A percentile compares a stretch with the other conserved stretches of the same genome.
phyloP scores from a whole-genome alignment of 257 asterid genomes.

The Rehmannia glutinosa region DNA sequence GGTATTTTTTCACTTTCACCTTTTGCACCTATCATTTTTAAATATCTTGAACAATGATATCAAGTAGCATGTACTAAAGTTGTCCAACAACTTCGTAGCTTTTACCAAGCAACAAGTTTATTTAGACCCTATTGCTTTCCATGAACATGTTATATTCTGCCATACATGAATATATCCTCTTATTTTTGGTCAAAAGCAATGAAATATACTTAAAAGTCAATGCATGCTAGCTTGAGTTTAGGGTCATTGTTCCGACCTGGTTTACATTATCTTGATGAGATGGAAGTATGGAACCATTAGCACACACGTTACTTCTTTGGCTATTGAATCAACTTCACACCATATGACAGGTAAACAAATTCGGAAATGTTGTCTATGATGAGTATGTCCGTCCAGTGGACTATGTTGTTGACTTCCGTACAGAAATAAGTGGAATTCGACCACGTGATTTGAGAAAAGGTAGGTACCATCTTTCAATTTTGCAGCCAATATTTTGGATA shows the following conservation, averaged over 20 bases:
- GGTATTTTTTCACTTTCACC: conserved; percentile 43
- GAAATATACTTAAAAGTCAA: background rate
- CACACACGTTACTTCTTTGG: conserved; percentile 7
- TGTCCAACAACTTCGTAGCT: too few relatives aligned
- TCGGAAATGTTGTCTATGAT: conserved; percentile 83
- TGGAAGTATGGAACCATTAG: too few relatives aligned
- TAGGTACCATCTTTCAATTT: conserved; percentile 13
- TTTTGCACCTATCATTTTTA: background rate
- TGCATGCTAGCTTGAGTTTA: conserved; percentile 11
- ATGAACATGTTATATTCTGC: background rate
- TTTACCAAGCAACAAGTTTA: too few relatives aligned
- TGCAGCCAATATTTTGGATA: background rate
- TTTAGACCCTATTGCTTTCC: background rate
- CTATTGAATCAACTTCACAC: conserved; percentile 11
- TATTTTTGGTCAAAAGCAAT: background rate
- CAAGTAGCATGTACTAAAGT: too few relatives aligned
- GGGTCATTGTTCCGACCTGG: background rate
- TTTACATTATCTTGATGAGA: background rate
- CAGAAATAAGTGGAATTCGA: conserved; percentile 92
- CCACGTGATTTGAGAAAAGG: conserved; percentile 84
- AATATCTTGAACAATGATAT: conserved; percentile 2
- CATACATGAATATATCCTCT: background rate
- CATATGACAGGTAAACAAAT: conserved; percentile 73
- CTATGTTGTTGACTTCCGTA: conserved; percentile 82
- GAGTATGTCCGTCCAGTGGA: conserved; percentile 91